Conservation (phyloP, 2,329 filamentous ascomycete species). For the Diaporthe sp. region DNA sequence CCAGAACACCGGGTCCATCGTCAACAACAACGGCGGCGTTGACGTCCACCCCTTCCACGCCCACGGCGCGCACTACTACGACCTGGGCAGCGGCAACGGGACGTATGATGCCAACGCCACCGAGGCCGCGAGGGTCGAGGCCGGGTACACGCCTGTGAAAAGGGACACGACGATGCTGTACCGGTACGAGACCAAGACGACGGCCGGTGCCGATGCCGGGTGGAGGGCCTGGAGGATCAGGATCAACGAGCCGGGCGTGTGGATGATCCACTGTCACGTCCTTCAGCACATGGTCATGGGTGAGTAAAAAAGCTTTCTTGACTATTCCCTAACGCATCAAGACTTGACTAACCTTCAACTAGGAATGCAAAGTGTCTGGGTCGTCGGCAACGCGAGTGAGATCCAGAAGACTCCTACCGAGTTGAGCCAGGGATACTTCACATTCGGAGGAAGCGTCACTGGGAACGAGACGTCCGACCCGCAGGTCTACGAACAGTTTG, state of each 20-base stretch:
- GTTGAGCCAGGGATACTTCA: conserved; percentile 57
- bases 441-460: conserved; percentile 61
- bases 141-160: conserved; percentile 53
- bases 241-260: conserved; percentile 66
- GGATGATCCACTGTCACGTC: conserved; percentile 75
- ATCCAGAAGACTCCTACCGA: conserved; percentile 54
- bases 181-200: conserved; percentile 61
- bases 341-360: not conserved
- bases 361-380: conserved; percentile 60
- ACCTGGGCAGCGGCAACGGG: conserved; percentile 67
- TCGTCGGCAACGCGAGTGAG: conserved; percentile 55
- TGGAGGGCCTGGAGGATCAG: conserved; percentile 74
- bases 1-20: conserved; percentile 52
- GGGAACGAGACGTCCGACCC: conserved; percentile 51
- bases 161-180: conserved; percentile 69
- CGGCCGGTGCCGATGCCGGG: conserved; percentile 59
- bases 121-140: conserved; percentile 56
- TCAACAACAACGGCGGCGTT: conserved; percentile 56
- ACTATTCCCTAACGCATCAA: conserved; percentile 46
- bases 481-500: conserved; percentile 32
- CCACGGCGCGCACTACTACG: conserved; percentile 68
- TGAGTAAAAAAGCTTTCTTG: conserved; percentile 46
- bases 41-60: conserved; percentile 67
- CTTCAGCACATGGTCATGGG: conserved; percentile 72
- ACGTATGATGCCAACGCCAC: conserved; percentile 65